Base-by-base conservation (phyloP, 73 alveolate species). In the Paramecium tetraurelia region DNA sequence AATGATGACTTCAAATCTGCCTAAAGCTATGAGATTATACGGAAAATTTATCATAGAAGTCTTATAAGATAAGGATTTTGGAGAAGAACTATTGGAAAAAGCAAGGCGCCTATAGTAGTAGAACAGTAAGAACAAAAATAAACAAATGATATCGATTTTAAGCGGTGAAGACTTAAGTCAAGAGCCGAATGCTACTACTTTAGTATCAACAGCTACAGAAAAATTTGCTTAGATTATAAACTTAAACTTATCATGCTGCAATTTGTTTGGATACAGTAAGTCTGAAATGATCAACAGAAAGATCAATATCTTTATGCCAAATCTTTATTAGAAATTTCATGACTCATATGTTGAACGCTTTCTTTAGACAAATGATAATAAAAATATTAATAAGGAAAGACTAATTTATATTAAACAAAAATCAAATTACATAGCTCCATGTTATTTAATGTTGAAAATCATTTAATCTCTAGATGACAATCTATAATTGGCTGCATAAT, bases 31-130 rank as follows among this genome's bases (percentile, higher is more conserved):
- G 93, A 59, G 93, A 27, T 59, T 86, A 36, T 86, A 63, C 69
- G 93, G 88, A 12, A 86, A 86, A 86, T 86, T 63, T 40, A 86
- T 63, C 3, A 58, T 86, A 21, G 93, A 86, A 14, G 93, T 86
- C 16, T 59, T 86, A 5, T 63, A 86, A 16, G 93, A 86, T 40
- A 86, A 86, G 27, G 93, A 86, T 35, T 31, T 31, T 59, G 93
- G 93, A 10, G 84, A 63, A 27, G 76, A 63, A 40, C 24, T 86
- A 14, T 69, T 86, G 16, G 29, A 58, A 22, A 29, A 59, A 20
- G 48, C 84, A 35, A 44, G 76, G 9, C 35, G 76, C 58, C 68
- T 63, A 31, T 86, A 63, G 41, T 35, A 58, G 31, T 41, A 77
- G 27, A 35, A 63, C 22, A 86, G 84, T 77, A 59, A 86, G 43